Base-by-base conservation (phyloP, 108 stramenopile species). In the Pseudonitzschia multistriata region DNA sequence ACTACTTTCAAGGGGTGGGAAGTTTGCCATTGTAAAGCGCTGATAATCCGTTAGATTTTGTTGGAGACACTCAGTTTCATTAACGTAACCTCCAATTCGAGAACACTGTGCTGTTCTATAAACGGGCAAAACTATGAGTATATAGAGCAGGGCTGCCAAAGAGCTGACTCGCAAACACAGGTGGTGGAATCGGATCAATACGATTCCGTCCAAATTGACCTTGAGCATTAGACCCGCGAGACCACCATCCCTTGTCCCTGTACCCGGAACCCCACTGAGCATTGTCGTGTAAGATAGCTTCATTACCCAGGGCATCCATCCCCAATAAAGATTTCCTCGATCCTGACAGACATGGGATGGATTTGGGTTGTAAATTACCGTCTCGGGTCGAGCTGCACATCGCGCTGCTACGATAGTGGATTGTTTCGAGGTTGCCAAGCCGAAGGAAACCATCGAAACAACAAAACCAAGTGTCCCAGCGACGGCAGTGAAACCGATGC, bases 171-270 rank as follows among this genome's bases (percentile, higher is more conserved):
- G 71, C 56, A 89, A 68, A 60, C 91, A 86, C 13, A 89, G 47
- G 17, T 83, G 84, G 77, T 94, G 93, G 77, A 88, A 94, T 47
- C 90, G 76, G 36, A 92, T 66, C 60, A 94, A 42, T 21, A 94
- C 81, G 52, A 94, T 88, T 21, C 84, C 90, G 77, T 94, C 93
- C 65, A 94, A 66, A 73, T 90, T 94, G 27, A 88, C 88, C 30
- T 82, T 82, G 3, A 94, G 70, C 54, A 92, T 65, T 28, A 71
- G 70, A 0, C 90, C 93, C 0, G 66, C 70, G 72, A 86, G 71
- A 19, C 90, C 90, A n/a, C 72, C 72, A 49, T 81, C 66, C 48
- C 93, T 55, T 4, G 93, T 92, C 1, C 93, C 93, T 21, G 93
- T 94, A 14, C 88, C 88, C 1, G 90, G 90, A 27, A 94, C 86